These are phyloP conservation scores for Chamaecyparis obtusa DNA, from an alignment of 75 land plant genomes.

Conservation along the genomic window DNA sequence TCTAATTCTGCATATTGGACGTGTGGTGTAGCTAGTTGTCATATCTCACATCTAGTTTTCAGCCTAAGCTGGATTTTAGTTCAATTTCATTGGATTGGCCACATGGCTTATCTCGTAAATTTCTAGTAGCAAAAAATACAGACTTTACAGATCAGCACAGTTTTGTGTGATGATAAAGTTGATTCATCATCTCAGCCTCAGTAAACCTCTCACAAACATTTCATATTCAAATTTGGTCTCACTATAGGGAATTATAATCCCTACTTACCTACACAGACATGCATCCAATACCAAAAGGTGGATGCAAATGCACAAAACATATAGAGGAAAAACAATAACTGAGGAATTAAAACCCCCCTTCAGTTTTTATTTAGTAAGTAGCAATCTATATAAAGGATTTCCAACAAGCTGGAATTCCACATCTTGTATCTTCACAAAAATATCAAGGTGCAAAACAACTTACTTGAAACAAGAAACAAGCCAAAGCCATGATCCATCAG, in stretches of 20 bases:
- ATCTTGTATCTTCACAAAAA: neutral
- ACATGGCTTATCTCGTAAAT: neutral
- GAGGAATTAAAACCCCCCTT: neutral
- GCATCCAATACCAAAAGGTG: neutral
- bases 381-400: neutral
- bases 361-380: neutral
- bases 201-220: neutral
- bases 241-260: neutral
- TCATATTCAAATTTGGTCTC: neutral
- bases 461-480: conserved; percentile 83
- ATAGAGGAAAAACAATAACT: neutral
- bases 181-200: neutral
- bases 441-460: conserved; percentile 13
- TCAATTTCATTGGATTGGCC: neutral
- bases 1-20: neutral
- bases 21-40: neutral
- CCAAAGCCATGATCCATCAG: conserved; percentile 84
- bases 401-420: neutral
- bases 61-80: neutral
- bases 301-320: neutral
- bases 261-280: neutral
- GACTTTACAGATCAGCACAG: neutral
- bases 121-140: neutral
- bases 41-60: neutral
- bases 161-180: neutral